These are phyloP conservation scores for Fraxinus anomala DNA, from an alignment of 257 asterid genomes.

Conservation along the genomic window DNA sequence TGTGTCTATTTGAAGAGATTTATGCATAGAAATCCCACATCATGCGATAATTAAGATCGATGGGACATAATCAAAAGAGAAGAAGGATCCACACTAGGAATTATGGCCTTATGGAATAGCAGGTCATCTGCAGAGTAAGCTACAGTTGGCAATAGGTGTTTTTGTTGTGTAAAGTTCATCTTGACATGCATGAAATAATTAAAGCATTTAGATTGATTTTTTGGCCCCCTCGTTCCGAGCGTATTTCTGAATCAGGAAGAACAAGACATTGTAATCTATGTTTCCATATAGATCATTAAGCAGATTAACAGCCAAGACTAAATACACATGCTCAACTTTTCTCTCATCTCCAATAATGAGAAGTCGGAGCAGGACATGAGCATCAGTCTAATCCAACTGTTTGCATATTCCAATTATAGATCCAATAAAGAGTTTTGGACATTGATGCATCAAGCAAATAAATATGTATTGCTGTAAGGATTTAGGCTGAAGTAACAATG, in stretches of 20 bases:
- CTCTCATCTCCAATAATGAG: not conserved
- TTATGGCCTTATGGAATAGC: not conserved
- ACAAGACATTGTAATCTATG: not conserved
- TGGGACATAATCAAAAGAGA: not conserved
- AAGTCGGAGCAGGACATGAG: not conserved
- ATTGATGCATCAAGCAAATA: not conserved
- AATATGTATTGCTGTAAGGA: not conserved
- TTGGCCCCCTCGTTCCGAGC: not conserved
- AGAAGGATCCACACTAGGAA: not conserved
- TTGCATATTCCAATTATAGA: not conserved
- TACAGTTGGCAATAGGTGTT: not conserved
- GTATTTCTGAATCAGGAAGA: not conserved
- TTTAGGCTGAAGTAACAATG: conserved; percentile 10
- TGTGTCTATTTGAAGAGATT: not conserved
- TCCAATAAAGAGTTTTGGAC: conserved; percentile 1
- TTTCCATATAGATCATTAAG: not conserved
- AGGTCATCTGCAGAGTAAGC: not conserved
- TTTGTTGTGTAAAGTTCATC: not conserved
- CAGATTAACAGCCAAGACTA: not conserved
- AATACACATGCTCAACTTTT: not conserved
- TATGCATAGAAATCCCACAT: not conserved
- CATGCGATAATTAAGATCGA: not conserved
- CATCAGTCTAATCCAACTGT: not conserved
- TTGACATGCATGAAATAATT: too few species aligned
- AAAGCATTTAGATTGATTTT: too few species aligned